A percentile compares a stretch with the other conserved stretches of the same genome.
phyloP scores from a whole-genome alignment of 768 basidiomycete species.

The Kwoniella sp. region DNA sequence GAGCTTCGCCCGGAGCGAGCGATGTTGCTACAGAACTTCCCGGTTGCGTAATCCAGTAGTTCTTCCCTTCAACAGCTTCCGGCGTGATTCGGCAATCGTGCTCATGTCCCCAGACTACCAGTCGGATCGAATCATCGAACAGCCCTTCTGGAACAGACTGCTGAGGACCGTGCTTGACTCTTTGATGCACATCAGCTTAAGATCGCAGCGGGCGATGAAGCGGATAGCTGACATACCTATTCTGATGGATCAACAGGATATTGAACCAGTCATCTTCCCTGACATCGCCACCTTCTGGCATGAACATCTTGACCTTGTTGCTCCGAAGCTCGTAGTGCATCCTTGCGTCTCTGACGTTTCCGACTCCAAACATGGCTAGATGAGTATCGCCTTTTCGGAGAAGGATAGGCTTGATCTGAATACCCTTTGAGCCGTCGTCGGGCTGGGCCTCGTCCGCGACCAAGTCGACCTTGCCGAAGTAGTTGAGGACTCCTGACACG shows the following conservation, averaged over 20 bases:
- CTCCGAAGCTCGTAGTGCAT: conserved; percentile 96
- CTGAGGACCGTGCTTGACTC: conserved; percentile 92
- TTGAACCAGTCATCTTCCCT: conserved; percentile 79
- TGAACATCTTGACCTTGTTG: conserved; percentile 93
- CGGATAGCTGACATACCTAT: conserved; percentile 65
- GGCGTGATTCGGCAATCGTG: conserved; percentile 94
- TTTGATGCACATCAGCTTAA: conserved; percentile 49
- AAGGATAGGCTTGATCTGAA: conserved; percentile 85
- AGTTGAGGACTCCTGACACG: conserved; percentile 89
- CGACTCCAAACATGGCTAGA: conserved; percentile 92
- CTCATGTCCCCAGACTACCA: conserved; percentile 98
- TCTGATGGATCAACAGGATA: conserved; percentile 89
- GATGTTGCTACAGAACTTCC: conserved; percentile 94
- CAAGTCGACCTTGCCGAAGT: conserved; percentile 95
- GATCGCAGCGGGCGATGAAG: neutral
- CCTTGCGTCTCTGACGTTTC: conserved; percentile 92
- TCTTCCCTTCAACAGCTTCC: conserved; percentile 85
- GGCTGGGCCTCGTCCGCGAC: conserved; percentile 70
- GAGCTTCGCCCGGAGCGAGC: conserved; percentile 85
- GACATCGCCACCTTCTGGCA: conserved; percentile 80
- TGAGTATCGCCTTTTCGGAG: conserved; percentile 81
- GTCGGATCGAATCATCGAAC: conserved; percentile 91
- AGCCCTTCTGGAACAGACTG: conserved; percentile 93
- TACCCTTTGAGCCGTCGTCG: conserved; percentile 63
- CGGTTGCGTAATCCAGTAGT: conserved; percentile 89